Base-by-base conservation (phyloP, 371 early-diverging fungal species). In the Apophysomyces trapeziformis region DNA sequence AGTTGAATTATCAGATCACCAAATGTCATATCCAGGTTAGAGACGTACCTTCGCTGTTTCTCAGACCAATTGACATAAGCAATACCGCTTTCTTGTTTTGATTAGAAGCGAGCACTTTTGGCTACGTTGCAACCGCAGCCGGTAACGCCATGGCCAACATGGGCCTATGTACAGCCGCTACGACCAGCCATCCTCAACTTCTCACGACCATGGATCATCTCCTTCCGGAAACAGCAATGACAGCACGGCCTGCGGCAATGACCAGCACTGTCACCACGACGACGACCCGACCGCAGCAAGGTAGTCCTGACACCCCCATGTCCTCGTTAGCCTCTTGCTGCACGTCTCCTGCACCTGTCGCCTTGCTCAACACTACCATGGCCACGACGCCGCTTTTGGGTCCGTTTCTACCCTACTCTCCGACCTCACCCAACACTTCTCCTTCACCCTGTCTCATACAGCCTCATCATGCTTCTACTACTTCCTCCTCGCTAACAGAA, bases 381-480 rank as follows among this genome's bases (percentile, higher is more conserved):
- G 7, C 26, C 39, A 36, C 58, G 18, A 50, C 50, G 21, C 38
- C 50, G 21, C 44, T 44, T 21, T 21, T 44, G 18, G 39, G 54
- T 38, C 61, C 60, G 16, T 41, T 54, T 41, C 58, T 62, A 26
- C 67, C 63, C 21, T 71, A 67, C 18, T 67, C 71, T 35, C 67
- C 66, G 5, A 61, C 65, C 32, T 65, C 73, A 21, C 57, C 64
- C 1, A 65, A 38, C 61, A 60, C 71, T 13, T 68, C 75, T 37
- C 76, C 72, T 37, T 74, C 77, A 1, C 73, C 76, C 1, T 69
- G 72, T 14, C 64, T 68, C 9, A 50, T 47, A 21, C n/a, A 43
- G 36, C 46, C 69, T 26, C 26, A 26, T 26, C 26, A 26, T 26
- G 26, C 26, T 26, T 26, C 26, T 6, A 21, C 57, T 7, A 60